Conservation (phyloP, 2,329 filamentous ascomycete species). For the Nemania sp. region DNA sequence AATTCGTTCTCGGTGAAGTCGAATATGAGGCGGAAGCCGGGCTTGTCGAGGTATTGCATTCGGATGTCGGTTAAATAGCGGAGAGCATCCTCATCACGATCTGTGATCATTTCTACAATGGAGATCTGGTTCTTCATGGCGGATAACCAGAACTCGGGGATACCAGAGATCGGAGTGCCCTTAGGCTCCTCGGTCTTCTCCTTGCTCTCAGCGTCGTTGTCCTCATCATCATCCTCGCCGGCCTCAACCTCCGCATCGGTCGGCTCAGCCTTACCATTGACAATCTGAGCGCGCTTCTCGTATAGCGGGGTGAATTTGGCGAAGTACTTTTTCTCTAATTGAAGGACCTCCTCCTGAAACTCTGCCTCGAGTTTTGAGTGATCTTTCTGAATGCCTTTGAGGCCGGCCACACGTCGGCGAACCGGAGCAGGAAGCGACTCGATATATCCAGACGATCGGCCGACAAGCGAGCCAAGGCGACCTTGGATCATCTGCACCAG, state of each 20-base stretch:
- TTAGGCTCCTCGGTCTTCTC: slow-evolving; percentile 61
- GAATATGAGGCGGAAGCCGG: slow-evolving; percentile 97
- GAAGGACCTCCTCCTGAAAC: slow-evolving; percentile 97
- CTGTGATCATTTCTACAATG: slow-evolving; percentile 97
- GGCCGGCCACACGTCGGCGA: slow-evolving; percentile 87
- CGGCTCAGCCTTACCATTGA: slow-evolving; percentile 86
- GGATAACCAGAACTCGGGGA: slow-evolving; percentile 98
- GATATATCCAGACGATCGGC: slow-evolving; percentile 95
- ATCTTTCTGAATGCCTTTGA: slow-evolving; percentile 98
- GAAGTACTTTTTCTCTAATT: slow-evolving; percentile 99
- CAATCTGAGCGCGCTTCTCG: slow-evolving; percentile 88
- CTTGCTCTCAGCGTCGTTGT: slow-evolving; percentile 55
- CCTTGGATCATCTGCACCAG: slow-evolving; percentile 98
- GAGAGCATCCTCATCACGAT: slow-evolving; percentile 91
- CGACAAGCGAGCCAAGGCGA: slow-evolving; percentile 89
- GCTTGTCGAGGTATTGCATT: slow-evolving; percentile 99
- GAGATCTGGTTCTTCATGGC: slow-evolving; percentile 99
- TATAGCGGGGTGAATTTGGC: slow-evolving; percentile 98
- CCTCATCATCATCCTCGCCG: slow-evolving; percentile 79
- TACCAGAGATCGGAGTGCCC: slow-evolving; percentile 67
- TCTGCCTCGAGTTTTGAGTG: slow-evolving; percentile 97
- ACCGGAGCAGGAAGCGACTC: slow-evolving; percentile 90
- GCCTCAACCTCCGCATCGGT: slow-evolving; percentile 84
- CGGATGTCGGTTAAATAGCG: slow-evolving; percentile 90
- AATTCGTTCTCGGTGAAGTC: slow-evolving; percentile 94